Base-by-base conservation (phyloP, 345 rosid genomes). In the Brassica juncea region DNA sequence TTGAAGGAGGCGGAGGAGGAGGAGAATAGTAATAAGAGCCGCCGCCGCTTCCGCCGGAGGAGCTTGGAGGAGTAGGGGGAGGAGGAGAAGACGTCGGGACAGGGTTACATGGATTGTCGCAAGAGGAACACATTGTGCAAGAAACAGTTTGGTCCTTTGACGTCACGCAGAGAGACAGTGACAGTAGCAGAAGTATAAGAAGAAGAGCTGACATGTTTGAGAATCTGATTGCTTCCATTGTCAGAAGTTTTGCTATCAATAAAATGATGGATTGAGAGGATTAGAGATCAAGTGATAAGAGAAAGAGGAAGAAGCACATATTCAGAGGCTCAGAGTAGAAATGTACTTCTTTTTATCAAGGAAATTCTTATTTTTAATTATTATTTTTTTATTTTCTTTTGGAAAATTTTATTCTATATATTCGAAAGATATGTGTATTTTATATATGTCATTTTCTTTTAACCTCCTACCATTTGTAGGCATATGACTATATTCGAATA, bases 111-210 rank as follows among this genome's bases (percentile, higher is more conserved):
- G 94, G 97, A 80, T 85, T 88, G 32, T 88, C 89, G 19, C 99
- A 92, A 3, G 90, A 78, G 7, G 95, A 37, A 87, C 99, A 94
- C 98, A 91, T 88, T 78, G 97, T 90, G 85, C 98, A 95, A 57
- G 91, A 90, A 78, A 84, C 83, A 25, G 82, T 73, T 83, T 87
- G 87, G 84, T 87, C 82, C 59, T 84, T 88, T 52, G 91, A 70
- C 42, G 86, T 12, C 1, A 75, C 58, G 9, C 39, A n/a, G 6
- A 76, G 32, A 84, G 82, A 9, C 71, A 78, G 74, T 52, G 75
- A 30, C 9, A 71, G 55, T 68, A 81, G 77, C 4, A 85, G 49
- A 10, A 59, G 31, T 10, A 78, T 8, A 0, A 82, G 11, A 31
- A 82, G 10, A 31, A 85, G 47, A 27, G 73, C 3, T 11, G 81